Percentiles rank a stretch among this genome's conserved stretches.
Conservation (phyloP, 495 filamentous ascomycete genomes). For the Aspergillus homomorphus region DNA sequence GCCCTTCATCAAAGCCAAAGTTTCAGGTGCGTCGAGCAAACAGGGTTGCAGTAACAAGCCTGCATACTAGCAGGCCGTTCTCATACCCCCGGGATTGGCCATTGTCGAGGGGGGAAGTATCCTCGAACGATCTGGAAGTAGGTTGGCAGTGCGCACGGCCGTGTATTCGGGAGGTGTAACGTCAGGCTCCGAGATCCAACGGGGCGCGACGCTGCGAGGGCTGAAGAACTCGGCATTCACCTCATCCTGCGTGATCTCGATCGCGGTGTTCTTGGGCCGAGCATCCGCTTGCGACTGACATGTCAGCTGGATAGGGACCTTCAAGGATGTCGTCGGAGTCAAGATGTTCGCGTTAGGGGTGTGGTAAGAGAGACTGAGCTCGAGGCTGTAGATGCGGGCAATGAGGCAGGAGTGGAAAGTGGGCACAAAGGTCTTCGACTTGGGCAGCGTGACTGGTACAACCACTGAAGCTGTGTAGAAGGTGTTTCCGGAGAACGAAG, state of each 20-base stretch:
- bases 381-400: slow-evolving; percentile 73
- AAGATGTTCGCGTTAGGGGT: slow-evolving; percentile 52
- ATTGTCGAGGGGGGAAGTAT: background rate
- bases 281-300: slow-evolving; percentile 17
- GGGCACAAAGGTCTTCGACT: slow-evolving; percentile 70
- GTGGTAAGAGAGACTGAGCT: slow-evolving; percentile 61
- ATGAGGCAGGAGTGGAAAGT: slow-evolving; percentile 87
- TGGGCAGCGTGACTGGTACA: slow-evolving; percentile 73
- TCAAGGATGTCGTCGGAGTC: slow-evolving; percentile 58
- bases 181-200: background rate
- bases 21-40: background rate
- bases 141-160: background rate
- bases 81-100: background rate
- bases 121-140: slow-evolving; percentile 7
- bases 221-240: slow-evolving; percentile 39
- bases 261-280: slow-evolving; percentile 10
- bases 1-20: background rate
- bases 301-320: slow-evolving; percentile 75
- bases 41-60: background rate
- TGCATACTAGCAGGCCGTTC: slow-evolving; percentile 1
- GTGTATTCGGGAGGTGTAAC: slow-evolving; percentile 3
- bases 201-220: slow-evolving; percentile 32
- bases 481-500: slow-evolving; percentile 33
- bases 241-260: slow-evolving; percentile 34
- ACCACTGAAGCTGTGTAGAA: slow-evolving; percentile 68